phyloP scores from a whole-genome alignment of 768 basidiomycete species.

The Termitomyces sp. region DNA sequence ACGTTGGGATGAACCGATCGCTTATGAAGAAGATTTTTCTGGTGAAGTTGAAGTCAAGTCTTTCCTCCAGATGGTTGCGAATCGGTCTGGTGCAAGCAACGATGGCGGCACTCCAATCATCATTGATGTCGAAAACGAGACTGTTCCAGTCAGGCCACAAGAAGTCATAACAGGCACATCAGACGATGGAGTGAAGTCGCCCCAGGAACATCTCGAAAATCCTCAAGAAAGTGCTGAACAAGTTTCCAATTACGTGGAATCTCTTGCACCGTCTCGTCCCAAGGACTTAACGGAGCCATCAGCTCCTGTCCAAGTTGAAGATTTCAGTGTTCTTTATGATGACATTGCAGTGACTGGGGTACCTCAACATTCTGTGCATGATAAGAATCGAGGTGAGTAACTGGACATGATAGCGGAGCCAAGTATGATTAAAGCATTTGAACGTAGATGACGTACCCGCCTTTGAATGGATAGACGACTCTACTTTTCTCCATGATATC shows the following conservation, averaged over 20 bases:
- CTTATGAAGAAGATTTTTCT: constrained; percentile 40
- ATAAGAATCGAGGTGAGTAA: not conserved
- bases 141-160: not conserved
- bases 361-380: not conserved
- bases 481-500: not conserved
- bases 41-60: constrained; percentile 37
- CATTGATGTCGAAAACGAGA: not conserved
- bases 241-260: not conserved
- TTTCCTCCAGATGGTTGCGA: constrained; percentile 14
- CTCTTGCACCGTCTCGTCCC: not conserved
- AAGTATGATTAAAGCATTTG: not conserved
- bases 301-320: not conserved
- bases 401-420: not conserved
- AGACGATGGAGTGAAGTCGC: not conserved
- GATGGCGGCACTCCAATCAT: not conserved
- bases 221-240: not conserved
- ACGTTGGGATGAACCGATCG: constrained; percentile 36
- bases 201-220: not conserved
- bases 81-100: constrained; percentile 20
- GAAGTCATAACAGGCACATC: not conserved
- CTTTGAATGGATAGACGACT: not conserved
- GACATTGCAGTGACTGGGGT: constrained; percentile 2
- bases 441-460: not conserved
- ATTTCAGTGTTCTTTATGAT: constrained; percentile 13
- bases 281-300: not conserved